Conservation (phyloP, 129 eudicot species). For the Calendula officinalis region DNA sequence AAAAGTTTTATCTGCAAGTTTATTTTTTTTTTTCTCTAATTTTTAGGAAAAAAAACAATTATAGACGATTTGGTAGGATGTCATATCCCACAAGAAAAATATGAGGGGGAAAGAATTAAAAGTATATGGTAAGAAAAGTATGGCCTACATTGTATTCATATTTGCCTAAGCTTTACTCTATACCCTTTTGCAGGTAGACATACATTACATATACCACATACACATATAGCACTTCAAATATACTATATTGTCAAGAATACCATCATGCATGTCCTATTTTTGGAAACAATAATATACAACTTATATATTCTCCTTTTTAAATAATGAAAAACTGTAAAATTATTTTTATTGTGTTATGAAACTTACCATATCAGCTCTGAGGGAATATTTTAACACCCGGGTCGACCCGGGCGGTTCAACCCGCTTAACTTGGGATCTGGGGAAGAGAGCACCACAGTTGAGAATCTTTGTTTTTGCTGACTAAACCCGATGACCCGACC, state of each 20-base stretch:
- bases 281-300: slow-evolving; percentile 12
- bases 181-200: slow-evolving; percentile 40
- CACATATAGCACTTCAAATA: slow-evolving; percentile 20
- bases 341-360: background rate
- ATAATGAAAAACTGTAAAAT: background rate
- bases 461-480: too few species aligned
- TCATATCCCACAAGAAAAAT: slow-evolving; percentile 28
- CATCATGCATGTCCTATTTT: slow-evolving; percentile 21
- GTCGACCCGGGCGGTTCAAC: too few species aligned
- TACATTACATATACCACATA: slow-evolving; percentile 27
- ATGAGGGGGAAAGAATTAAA: background rate
- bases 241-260: slow-evolving; percentile 9
- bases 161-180: slow-evolving; percentile 65
- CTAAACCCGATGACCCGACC: too few species aligned
- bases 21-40: too few species aligned
- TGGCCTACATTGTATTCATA: slow-evolving; percentile 51
- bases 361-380: background rate
- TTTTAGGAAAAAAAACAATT: background rate
- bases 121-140: slow-evolving; percentile 39
- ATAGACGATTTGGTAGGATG: slow-evolving; percentile 30
- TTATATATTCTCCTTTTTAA: slow-evolving; percentile 7
- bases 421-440: background rate
- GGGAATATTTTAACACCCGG: too few species aligned
- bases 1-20: too few species aligned
- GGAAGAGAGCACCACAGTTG: background rate